Evolutionary conservation across 306 rosid species (phyloP).

Genomic region (Oemleria cerasiformis): DNA sequence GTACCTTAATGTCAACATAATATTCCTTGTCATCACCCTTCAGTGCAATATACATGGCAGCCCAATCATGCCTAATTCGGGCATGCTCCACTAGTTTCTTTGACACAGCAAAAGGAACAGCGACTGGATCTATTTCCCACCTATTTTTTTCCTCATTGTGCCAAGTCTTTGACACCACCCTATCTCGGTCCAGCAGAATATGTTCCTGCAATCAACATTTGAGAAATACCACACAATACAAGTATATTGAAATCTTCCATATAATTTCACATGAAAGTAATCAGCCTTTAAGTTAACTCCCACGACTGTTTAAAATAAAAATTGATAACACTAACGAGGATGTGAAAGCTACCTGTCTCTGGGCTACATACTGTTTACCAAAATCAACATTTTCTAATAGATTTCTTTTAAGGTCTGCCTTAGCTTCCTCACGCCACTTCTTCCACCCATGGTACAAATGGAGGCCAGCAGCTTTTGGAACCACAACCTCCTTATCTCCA

Average conservation of each 20-base stretch:
- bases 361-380: slow-evolving; percentile 63
- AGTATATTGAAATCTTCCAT: slow-evolving; percentile 20
- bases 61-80: slow-evolving; percentile 90
- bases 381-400: slow-evolving; percentile 62
- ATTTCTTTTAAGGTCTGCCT: slow-evolving; percentile 63
- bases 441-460: slow-evolving; percentile 91
- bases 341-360: slow-evolving; percentile 59
- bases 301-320: neutral
- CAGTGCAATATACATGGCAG: slow-evolving; percentile 69
- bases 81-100: slow-evolving; percentile 66
- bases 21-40: slow-evolving; percentile 85
- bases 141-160: slow-evolving; percentile 71
- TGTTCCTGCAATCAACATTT: slow-evolving; percentile 55
- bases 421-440: slow-evolving; percentile 85
- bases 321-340: neutral
- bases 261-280: slow-evolving; percentile 11
- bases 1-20: slow-evolving; percentile 76
- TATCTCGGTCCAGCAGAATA: slow-evolving; percentile 82
- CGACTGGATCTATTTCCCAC: slow-evolving; percentile 95
- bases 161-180: slow-evolving; percentile 87
- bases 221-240: slow-evolving; percentile 12
- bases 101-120: slow-evolving; percentile 77
- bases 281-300: neutral
- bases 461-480: slow-evolving; percentile 73
- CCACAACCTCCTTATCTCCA: slow-evolving; percentile 77